Conservation (phyloP, 345 rosid species). For the Syzygium grande region DNA sequence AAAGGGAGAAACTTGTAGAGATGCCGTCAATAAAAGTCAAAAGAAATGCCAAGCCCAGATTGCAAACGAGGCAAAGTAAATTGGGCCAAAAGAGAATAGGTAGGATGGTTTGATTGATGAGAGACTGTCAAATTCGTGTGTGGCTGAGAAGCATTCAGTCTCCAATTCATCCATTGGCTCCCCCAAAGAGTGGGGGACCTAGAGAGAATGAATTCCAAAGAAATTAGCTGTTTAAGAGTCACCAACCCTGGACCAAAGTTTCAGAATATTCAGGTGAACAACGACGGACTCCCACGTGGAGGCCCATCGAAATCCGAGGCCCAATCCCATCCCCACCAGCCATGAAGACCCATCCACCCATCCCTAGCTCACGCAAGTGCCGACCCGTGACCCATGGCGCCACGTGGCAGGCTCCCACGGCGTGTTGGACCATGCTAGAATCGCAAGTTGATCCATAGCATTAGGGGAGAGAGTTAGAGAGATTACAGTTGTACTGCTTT, state of each 20-base stretch:
- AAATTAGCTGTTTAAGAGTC: background rate
- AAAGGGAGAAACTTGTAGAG: background rate
- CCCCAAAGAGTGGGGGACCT: background rate
- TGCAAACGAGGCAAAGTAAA: background rate
- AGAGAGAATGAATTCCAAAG: background rate
- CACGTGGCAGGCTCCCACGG: background rate
- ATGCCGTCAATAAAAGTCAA: no score
- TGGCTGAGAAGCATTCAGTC: background rate
- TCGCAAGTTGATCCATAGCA: background rate
- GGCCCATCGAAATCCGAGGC: background rate
- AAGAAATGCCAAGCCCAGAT: background rate
- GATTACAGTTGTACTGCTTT: background rate
- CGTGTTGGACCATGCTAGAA: background rate
- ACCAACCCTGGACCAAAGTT: background rate
- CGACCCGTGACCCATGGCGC: background rate
- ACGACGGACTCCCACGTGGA: background rate
- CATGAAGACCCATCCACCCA: background rate
- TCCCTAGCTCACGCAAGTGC: background rate
- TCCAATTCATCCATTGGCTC: background rate
- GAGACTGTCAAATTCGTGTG: background rate
- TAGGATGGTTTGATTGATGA: background rate
- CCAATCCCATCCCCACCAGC: background rate
- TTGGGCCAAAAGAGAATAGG: background rate
- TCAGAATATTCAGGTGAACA: background rate
- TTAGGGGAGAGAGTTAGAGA: background rate